These are phyloP conservation scores for Clathrus columnatus DNA, from an alignment of 768 basidiomycete genomes.

Conservation along the genomic window DNA sequence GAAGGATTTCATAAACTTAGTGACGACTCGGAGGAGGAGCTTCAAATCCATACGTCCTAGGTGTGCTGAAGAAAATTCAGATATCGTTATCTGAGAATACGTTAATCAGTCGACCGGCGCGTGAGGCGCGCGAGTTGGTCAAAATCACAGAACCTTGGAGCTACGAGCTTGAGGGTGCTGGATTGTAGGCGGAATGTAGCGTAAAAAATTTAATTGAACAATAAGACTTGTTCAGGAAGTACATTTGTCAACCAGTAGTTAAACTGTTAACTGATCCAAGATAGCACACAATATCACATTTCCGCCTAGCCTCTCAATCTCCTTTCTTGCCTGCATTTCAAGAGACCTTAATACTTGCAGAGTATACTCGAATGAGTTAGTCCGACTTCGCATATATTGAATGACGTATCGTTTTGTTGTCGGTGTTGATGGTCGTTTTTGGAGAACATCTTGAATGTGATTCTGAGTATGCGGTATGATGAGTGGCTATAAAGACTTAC, in stretches of 20 bases:
- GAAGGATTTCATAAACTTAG: slow-evolving; percentile 59
- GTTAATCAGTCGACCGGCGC: slow-evolving; percentile 65
- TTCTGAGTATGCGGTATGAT: neutral
- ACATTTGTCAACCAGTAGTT: neutral
- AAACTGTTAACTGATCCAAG: slow-evolving; percentile 43
- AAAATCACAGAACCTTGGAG: slow-evolving; percentile 24
- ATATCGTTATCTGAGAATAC: slow-evolving; percentile 65
- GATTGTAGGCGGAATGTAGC: neutral
- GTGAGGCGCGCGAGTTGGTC: slow-evolving; percentile 73
- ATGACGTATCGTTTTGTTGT: slow-evolving; percentile 78
- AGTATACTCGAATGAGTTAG: slow-evolving; percentile 85
- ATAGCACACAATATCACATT: slow-evolving; percentile 54
- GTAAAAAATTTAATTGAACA: too few species aligned
- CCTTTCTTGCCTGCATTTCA: slow-evolving; percentile 55
- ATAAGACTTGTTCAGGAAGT: neutral
- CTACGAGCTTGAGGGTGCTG: neutral
- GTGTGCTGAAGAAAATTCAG: slow-evolving; percentile 63
- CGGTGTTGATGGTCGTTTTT: slow-evolving; percentile 75
- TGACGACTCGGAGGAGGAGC: neutral
- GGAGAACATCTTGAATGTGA: slow-evolving; percentile 63
- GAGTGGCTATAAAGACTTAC: slow-evolving; percentile 35
- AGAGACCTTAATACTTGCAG: slow-evolving; percentile 56
- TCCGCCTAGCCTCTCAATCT: slow-evolving; percentile 70
- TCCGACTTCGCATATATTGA: slow-evolving; percentile 63
- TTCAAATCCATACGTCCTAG: slow-evolving; percentile 41